Percentiles rank a stretch among this genome's conserved stretches.
These are phyloP conservation scores for Breynia disticha DNA, from an alignment of 441 rosid species.

Conservation along the genomic window DNA sequence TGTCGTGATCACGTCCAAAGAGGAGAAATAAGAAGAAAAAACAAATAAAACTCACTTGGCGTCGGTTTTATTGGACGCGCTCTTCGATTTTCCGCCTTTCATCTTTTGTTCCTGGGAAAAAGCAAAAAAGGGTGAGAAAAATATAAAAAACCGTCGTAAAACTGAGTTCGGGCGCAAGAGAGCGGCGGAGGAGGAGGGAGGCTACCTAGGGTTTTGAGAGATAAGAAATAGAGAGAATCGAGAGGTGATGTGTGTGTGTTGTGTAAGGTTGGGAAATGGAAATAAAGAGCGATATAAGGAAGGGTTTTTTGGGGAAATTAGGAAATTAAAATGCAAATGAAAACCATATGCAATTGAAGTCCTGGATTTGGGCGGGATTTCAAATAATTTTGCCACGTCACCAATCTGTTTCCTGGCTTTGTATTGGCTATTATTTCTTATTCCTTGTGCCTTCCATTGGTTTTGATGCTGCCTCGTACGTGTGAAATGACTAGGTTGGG, in stretches of 20 bases:
- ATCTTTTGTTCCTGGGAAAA: slow-evolving; percentile 39
- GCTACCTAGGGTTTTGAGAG: slow-evolving; percentile 2
- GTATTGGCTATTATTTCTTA: too few species aligned
- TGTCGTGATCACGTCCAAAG: too few species aligned
- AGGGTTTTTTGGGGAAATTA: slow-evolving; percentile 5
- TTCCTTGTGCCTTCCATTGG: too few species aligned
- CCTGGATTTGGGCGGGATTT: slow-evolving; percentile 54
- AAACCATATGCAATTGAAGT: slow-evolving; percentile 1
- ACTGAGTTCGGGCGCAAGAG: background rate
- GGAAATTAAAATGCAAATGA: slow-evolving; percentile 1
- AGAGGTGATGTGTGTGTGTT: background rate
- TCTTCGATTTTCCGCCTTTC: slow-evolving; percentile 55
- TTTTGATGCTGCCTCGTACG: too few species aligned
- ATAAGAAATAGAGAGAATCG: background rate
- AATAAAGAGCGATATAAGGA: too few species aligned
- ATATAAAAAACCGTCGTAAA: slow-evolving; percentile 18
- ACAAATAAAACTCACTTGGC: slow-evolving; percentile 26
- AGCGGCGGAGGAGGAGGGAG: background rate
- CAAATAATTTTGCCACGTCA: slow-evolving; percentile 31
- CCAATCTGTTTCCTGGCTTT: slow-evolving; percentile 7
- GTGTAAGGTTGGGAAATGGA: background rate
- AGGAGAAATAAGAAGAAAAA: background rate
- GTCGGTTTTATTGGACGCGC: slow-evolving; percentile 25
- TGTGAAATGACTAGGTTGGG: too few species aligned
- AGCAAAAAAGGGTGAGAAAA: slow-evolving; percentile 11